These are phyloP conservation scores for Glomus cerebriforme DNA, from an alignment of 192 early-diverging fungal species.

Conservation along the genomic window DNA sequence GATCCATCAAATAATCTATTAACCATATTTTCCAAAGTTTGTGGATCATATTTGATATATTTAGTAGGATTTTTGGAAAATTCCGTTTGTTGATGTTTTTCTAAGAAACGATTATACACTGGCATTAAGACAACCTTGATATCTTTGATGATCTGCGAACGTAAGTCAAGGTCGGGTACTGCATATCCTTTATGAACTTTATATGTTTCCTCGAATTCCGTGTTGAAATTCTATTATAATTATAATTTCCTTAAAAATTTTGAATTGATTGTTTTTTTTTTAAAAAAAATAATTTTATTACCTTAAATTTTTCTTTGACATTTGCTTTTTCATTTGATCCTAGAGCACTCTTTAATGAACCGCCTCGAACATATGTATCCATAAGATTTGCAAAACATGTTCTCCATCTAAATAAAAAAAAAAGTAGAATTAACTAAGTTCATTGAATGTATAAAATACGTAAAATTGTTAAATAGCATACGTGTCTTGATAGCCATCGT, in stretches of 20 bases:
- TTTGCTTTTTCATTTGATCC: constrained; percentile 67
- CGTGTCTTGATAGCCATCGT: constrained; percentile 51
- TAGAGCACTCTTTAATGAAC: constrained; percentile 60
- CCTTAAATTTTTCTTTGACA: constrained; percentile 87
- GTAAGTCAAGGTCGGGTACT: constrained; percentile 79
- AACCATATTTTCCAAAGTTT: constrained; percentile 63
- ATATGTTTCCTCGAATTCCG: constrained; percentile 75
- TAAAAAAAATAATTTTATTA: constrained; percentile 33
- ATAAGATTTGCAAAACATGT: constrained; percentile 71
- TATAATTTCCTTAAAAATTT: neutral
- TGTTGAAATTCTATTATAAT: constrained; percentile 73
- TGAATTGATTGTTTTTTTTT: neutral
- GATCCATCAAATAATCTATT: constrained; percentile 62
- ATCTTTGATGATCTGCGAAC: constrained; percentile 67
- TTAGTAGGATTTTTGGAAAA: constrained; percentile 83
- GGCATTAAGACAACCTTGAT: constrained; percentile 75
- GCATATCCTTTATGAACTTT: constrained; percentile 70
- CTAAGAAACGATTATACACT: constrained; percentile 73
- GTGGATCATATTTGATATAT: constrained; percentile 78
- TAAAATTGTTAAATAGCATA: constrained; percentile 25
- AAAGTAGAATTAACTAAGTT: neutral
- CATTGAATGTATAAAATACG: neutral
- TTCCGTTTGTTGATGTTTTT: constrained; percentile 67
- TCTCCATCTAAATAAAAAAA: constrained; percentile 58
- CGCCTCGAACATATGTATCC: constrained; percentile 73